Evolutionary conservation across 1,284 basidiomycete genomes (phyloP), one percentile per base, ranked within the genome.

Genomic region (Rhizoctonia solani): DNA sequence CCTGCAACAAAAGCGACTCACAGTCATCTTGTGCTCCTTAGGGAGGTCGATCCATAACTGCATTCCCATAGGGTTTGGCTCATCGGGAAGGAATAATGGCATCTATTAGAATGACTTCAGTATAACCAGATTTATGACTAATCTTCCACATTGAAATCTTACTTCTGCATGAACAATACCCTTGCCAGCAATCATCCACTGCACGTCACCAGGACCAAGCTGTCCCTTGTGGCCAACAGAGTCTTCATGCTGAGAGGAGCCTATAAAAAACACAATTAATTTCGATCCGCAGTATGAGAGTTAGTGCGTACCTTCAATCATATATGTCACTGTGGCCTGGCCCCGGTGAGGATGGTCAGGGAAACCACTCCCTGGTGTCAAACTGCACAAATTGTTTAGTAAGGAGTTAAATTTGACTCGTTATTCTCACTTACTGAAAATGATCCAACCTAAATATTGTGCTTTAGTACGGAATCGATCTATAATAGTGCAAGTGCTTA

Each of bases 31-130:
- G 77, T 86, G 84, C 78, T 90, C 75, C 72, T 89, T 88, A 0
- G 95, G 96, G 16, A 98, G 81, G 78, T 98, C 95, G 50, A 98
- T 81, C 96, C 95, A 98, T 27, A 98, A 85, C 74, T 98, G 95
- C 42, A 98, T 80, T 5, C 93, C 95, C 30, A 74, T 83, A 74
- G 73, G 94, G 83, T 75, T 91, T 79, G 90, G 87, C 3, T 80
- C 70, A n/a, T 85, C 87, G 23, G 81, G 78, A 4, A 79, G 85
- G 71, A 90, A 88, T 3, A 93, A 81, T 1, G 96, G 95, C 92
- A 98, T 97, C 37, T 56, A 42, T 32, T 27, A 37, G 27, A 52
- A 14, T 19, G 19, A 32, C 46, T 14, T 56, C 39, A 34, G 37
- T 55, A 29, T 37, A 1, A 14, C 54, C 34, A 47, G 37, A 16